Conservation (phyloP, 2,329 filamentous ascomycete genomes). For the Calonectria hawksworthii region DNA sequence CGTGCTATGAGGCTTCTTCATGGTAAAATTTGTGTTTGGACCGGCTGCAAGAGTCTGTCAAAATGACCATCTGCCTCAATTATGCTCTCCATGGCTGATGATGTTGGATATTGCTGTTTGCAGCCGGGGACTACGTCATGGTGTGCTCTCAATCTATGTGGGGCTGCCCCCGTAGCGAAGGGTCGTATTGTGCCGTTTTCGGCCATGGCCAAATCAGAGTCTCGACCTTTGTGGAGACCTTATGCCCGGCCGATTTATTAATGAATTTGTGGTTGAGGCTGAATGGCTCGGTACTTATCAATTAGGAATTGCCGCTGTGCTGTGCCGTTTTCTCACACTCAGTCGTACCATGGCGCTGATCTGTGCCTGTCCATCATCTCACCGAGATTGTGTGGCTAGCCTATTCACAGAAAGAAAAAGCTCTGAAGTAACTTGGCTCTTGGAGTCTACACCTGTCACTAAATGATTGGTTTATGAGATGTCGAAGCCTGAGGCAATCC, state of each 20-base stretch:
- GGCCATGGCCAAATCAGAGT: background rate
- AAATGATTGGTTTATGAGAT: background rate
- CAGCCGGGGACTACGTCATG: background rate
- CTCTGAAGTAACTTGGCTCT: background rate
- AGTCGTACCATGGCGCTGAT: background rate
- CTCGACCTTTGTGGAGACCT: background rate
- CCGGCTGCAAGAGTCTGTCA: background rate
- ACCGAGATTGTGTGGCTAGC: background rate
- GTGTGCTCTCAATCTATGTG: background rate
- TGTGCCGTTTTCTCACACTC: background rate
- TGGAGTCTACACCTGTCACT: background rate
- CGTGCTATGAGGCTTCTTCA: background rate
- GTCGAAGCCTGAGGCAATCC: background rate
- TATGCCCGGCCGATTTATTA: background rate
- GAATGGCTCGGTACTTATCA: background rate
- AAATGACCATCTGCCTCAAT: background rate
- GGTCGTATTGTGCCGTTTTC: background rate
- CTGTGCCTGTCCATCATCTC: too few species aligned
- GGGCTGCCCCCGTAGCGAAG: background rate
- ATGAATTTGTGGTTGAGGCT: background rate
- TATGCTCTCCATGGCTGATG: background rate
- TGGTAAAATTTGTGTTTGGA: too few species aligned
- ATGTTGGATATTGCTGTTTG: background rate
- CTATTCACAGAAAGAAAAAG: background rate
- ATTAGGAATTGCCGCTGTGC: background rate